These are phyloP conservation scores for Phytopythium helicoides DNA, from an alignment of 352 stramenopile genomes.

Conservation along the genomic window DNA sequence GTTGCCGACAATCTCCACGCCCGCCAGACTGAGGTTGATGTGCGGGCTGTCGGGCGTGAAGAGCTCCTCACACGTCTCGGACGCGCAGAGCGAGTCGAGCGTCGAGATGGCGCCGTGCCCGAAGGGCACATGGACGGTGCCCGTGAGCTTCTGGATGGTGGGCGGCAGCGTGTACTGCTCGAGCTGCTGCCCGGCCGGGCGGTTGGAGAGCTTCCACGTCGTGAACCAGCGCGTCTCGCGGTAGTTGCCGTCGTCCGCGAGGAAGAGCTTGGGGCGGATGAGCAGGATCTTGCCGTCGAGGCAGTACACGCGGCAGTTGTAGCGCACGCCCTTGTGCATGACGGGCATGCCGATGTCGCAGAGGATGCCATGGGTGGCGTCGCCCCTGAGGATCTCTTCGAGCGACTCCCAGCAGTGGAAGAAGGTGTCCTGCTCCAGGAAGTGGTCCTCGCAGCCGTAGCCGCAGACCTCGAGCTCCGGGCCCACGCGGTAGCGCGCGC, in stretches of 20 bases:
- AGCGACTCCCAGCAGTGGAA: slow-evolving; percentile 97
- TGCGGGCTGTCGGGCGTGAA: slow-evolving; percentile 96
- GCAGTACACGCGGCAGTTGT: slow-evolving; percentile 98
- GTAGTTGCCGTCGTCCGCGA: slow-evolving; percentile 98
- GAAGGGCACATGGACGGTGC: slow-evolving; percentile 76
- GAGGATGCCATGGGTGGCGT: slow-evolving; percentile 92
- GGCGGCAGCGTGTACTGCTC: slow-evolving; percentile 77
- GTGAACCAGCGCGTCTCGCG: slow-evolving; percentile 94
- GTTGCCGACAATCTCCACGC: slow-evolving; percentile 98
- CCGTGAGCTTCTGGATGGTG: slow-evolving; percentile 83
- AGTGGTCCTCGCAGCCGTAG: slow-evolving; percentile 99
- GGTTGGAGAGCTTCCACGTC: slow-evolving; percentile 62
- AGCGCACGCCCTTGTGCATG: slow-evolving; percentile 94
- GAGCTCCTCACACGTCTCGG: slow-evolving; percentile 98
- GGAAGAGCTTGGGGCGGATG: slow-evolving; percentile 93
- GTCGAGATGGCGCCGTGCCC: slow-evolving; percentile 77
- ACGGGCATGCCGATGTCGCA: slow-evolving; percentile 99
- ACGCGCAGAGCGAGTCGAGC: slow-evolving; percentile 87
- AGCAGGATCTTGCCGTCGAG: slow-evolving; percentile 93
- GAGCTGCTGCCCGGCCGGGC: slow-evolving; percentile 35
- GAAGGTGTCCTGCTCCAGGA: slow-evolving; percentile 98
- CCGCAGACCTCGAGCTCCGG: slow-evolving; percentile 98
- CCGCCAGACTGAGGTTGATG: slow-evolving; percentile 92
- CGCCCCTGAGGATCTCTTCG: slow-evolving; percentile 74
- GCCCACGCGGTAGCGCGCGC: slow-evolving; percentile 92